Conservation (phyloP, 2,329 filamentous ascomycete species). For the Shiraia bambusicola region DNA sequence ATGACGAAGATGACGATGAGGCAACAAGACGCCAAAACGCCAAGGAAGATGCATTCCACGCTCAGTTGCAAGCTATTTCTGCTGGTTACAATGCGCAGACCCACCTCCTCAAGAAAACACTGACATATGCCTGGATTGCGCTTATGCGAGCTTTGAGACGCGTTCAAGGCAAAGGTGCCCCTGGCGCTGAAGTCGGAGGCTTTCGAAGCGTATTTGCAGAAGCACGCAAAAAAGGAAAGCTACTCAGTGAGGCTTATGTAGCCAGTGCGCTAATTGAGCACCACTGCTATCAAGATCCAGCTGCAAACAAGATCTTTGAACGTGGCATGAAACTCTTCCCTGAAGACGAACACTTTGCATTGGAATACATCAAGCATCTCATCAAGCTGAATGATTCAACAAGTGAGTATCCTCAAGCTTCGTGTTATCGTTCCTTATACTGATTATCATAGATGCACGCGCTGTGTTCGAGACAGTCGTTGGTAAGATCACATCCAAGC, state of each 20-base stretch:
- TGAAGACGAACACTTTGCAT: constrained; percentile 86
- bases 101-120: constrained; percentile 74
- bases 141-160: constrained; percentile 92
- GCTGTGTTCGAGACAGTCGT: constrained; percentile 96
- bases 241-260: constrained; percentile 94
- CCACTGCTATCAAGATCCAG: constrained; percentile 90
- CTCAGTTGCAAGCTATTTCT: constrained; percentile 59
- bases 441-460: constrained; percentile 68
- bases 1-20: constrained; percentile 58
- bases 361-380: constrained; percentile 94
- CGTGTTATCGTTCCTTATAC: constrained; percentile 2
- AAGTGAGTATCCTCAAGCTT: constrained; percentile 61
- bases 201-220: constrained; percentile 88
- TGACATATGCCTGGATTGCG: constrained; percentile 94
- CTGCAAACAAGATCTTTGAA: constrained; percentile 94
- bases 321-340: constrained; percentile 91
- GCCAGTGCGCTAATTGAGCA: constrained; percentile 91
- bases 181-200: constrained; percentile 64
- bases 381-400: constrained; percentile 90
- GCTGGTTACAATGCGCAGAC: constrained; percentile 72
- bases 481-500: constrained; percentile 74
- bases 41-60: constrained; percentile 56
- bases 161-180: constrained; percentile 76
- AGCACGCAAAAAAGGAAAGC: constrained; percentile 79
- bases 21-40: constrained; percentile 39